phyloP scores from a whole-genome alignment of 1,284 basidiomycete species.

The Ganoderma lucidum region DNA sequence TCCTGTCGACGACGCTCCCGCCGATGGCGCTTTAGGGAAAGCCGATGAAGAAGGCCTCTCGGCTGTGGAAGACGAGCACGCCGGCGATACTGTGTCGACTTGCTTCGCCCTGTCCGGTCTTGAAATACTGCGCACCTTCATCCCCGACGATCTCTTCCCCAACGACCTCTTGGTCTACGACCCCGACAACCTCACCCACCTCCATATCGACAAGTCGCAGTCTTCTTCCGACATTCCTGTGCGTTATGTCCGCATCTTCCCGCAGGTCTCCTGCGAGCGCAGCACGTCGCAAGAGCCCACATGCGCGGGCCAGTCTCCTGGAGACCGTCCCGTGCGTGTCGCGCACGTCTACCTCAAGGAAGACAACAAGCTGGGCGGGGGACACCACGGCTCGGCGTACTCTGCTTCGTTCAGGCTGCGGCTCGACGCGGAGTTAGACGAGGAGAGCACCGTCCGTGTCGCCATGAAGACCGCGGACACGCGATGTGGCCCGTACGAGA shows the following conservation, averaged over 20 bases:
- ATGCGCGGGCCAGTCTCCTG: no score
- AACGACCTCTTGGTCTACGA: conserved; percentile 43
- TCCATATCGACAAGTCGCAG: no score
- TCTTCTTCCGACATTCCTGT: neutral
- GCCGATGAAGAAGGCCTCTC: neutral
- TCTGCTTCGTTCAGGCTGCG: conserved; percentile 42
- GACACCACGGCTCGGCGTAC: conserved; percentile 44
- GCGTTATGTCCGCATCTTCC: conserved; percentile 34
- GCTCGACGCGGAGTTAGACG: conserved; percentile 31
- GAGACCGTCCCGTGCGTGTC: neutral
- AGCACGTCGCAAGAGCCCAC: no score
- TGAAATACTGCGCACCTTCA: conserved; percentile 38
- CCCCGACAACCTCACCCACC: conserved; percentile 17
- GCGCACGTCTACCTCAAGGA: conserved; percentile 38
- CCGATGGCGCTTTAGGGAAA: neutral
- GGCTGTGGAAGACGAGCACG: neutral
- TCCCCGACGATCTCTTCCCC: conserved; percentile 40
- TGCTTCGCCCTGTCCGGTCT: conserved; percentile 20
- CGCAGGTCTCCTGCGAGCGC: neutral
- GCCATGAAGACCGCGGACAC: conserved; percentile 41
- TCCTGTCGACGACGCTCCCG: neutral
- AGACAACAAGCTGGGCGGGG: conserved; percentile 40
- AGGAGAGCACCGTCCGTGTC: conserved; percentile 39
- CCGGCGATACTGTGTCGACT: no score
- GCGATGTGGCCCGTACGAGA: conserved; percentile 27